A percentile compares a stretch with the other conserved stretches of the same genome.
phyloP scores from a whole-genome alignment of 495 filamentous ascomycete genomes.

The Trichoderma erinaceum region DNA sequence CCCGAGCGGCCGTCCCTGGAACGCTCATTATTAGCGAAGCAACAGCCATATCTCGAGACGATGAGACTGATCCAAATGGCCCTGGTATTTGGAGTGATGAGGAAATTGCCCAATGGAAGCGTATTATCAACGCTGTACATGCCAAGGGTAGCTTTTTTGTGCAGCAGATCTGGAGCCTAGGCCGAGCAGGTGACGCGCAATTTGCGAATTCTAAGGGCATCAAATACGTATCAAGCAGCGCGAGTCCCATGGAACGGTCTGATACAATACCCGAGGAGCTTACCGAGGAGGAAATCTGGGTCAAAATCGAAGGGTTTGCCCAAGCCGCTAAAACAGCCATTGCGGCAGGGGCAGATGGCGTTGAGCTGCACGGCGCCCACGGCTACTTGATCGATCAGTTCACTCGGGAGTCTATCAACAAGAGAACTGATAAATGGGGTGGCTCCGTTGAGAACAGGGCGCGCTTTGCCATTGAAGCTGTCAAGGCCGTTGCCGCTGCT shows the following conservation, averaged over 20 bases:
- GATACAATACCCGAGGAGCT: constrained; percentile 40
- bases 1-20: constrained; percentile 52
- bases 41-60: constrained; percentile 53
- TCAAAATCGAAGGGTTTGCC: constrained; percentile 50
- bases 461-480: constrained; percentile 59
- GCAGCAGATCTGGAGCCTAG: constrained; percentile 62
- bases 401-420: constrained; percentile 54
- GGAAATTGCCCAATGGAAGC: constrained; percentile 58
- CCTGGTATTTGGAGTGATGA: constrained; percentile 58
- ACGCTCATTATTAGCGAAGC: constrained; percentile 63
- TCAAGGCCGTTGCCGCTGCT: constrained; percentile 54
- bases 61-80: constrained; percentile 47
- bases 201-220: constrained; percentile 36
- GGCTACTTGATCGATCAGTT: constrained; percentile 76
- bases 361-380: constrained; percentile 70
- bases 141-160: constrained; percentile 56
- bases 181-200: constrained; percentile 45
- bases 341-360: constrained; percentile 67
- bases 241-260: constrained; percentile 33
- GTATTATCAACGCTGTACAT: constrained; percentile 62
- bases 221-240: constrained; percentile 43
- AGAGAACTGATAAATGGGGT: constrained; percentile 60
- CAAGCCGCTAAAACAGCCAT: constrained; percentile 58
- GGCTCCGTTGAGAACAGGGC: constrained; percentile 67
- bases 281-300: constrained; percentile 51